Conservation (phyloP, 352 stramenopile genomes). For the Globisporangium cystogenes region DNA sequence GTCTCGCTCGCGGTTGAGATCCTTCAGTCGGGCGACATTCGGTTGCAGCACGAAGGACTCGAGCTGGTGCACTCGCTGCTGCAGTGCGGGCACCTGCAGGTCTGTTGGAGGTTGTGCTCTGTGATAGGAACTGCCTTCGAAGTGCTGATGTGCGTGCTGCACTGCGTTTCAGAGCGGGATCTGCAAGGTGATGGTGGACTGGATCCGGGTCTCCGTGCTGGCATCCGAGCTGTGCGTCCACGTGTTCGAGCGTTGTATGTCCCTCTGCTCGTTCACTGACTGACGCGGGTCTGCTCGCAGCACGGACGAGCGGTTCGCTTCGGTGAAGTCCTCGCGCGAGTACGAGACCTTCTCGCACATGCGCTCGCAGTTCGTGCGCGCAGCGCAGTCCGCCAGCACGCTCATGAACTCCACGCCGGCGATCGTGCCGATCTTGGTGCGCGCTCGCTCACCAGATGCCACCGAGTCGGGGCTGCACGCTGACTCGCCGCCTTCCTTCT, state of each 20-base stretch:
- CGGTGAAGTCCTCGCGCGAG: conserved; percentile 33
- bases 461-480: background rate
- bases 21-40: conserved; percentile 27
- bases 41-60: conserved; percentile 54
- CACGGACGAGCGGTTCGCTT: conserved; percentile 25
- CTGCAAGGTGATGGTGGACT: conserved; percentile 26
- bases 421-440: conserved; percentile 37
- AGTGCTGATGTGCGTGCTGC: background rate
- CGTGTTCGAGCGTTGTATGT: background rate
- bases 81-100: conserved; percentile 26
- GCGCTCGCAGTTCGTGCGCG: conserved; percentile 39
- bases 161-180: conserved; percentile 9
- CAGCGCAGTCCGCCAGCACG: conserved; percentile 39
- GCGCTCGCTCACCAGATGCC: background rate
- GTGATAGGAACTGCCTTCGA: too few relatives aligned
- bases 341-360: conserved; percentile 54
- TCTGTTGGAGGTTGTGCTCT: conserved; percentile 6
- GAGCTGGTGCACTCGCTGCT: conserved; percentile 52
- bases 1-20: conserved; percentile 28
- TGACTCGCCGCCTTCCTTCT: background rate
- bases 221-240: conserved; percentile 27
- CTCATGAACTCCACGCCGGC: conserved; percentile 39
- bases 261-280: background rate
- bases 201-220: conserved; percentile 34
- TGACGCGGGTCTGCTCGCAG: conserved; percentile 5